Evolutionary conservation across 345 rosid species (phyloP).

Genomic region (Gossypium anomalum): DNA sequence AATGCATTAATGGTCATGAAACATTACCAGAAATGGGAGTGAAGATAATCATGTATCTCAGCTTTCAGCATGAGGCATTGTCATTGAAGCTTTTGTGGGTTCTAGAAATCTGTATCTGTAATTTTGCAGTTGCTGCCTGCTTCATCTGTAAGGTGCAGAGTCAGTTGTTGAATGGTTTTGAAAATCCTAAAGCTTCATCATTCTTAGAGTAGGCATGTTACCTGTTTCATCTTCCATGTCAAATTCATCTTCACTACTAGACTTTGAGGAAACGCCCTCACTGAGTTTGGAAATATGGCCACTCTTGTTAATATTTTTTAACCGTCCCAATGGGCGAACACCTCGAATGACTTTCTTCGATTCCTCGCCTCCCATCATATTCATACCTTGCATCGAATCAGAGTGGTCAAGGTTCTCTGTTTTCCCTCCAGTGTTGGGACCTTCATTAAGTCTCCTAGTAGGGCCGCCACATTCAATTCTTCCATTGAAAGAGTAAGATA

Average conservation of each 20-base stretch:
- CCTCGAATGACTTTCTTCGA: slow-evolving; percentile 3
- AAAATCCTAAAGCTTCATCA: not conserved
- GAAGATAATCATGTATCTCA: slow-evolving; percentile 22
- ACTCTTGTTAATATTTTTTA: slow-evolving; percentile 25
- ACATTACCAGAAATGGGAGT: slow-evolving; percentile 7
- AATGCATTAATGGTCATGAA: not conserved
- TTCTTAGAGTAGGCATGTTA: slow-evolving; percentile 4
- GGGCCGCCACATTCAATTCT: slow-evolving; percentile 25
- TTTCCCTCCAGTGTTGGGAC: slow-evolving; percentile 22
- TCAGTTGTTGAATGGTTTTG: slow-evolving; percentile 13
- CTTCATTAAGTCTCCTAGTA: slow-evolving; percentile 15
- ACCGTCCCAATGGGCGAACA: slow-evolving; percentile 7
- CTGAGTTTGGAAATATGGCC: slow-evolving; percentile 13
- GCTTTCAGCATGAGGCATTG: slow-evolving; percentile 19
- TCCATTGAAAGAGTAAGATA: slow-evolving; percentile 23
- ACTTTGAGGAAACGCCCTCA: slow-evolving; percentile 18
- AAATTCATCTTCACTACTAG: slow-evolving; percentile 23
- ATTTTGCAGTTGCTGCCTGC: slow-evolving; percentile 34
- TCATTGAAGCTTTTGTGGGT: slow-evolving; percentile 40
- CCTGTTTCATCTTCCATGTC: slow-evolving; percentile 31
- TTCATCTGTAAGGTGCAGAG: slow-evolving; percentile 13
- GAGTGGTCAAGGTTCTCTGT: not conserved
- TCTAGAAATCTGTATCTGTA: slow-evolving; percentile 35
- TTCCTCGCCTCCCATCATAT: slow-evolving; percentile 12
- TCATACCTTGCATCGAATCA: slow-evolving; percentile 2